A percentile compares a stretch with the other conserved stretches of the same genome.
These are phyloP conservation scores for Neurospora cerealis DNA, from an alignment of 495 filamentous ascomycete species.

Conservation along the genomic window DNA sequence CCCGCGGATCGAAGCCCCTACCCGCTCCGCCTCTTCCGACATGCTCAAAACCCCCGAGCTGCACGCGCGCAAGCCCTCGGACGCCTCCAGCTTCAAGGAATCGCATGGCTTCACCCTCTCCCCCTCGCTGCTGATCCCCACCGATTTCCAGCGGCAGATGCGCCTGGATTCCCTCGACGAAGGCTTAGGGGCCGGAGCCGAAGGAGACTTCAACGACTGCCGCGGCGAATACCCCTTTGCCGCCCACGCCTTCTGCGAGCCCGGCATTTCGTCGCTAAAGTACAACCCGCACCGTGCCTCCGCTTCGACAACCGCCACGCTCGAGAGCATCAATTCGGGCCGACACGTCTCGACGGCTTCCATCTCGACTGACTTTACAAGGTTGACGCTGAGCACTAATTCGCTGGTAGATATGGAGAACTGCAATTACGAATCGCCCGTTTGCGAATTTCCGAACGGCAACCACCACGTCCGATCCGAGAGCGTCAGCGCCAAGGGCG, in stretches of 20 bases:
- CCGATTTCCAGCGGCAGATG: constrained; percentile 39
- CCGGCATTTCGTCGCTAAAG: constrained; percentile 15
- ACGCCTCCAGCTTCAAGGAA: constrained; percentile 43
- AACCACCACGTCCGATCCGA: constrained; percentile 7
- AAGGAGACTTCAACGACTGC: constrained; percentile 15
- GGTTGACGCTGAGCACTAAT: constrained; percentile 32
- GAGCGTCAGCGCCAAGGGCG: constrained; percentile 8
- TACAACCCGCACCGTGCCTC: constrained; percentile 21
- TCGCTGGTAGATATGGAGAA: constrained; percentile 25
- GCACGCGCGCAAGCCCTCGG: constrained; percentile 28
- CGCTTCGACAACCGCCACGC: constrained; percentile 35
- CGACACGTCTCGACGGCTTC: constrained; percentile 36
- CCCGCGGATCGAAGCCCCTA: constrained; percentile 20
- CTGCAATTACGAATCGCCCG: background rate
- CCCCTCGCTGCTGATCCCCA: constrained; percentile 44
- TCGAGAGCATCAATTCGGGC: constrained; percentile 16
- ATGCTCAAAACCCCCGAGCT: constrained; percentile 17
- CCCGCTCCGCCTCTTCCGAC: constrained; percentile 16
- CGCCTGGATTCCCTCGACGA: background rate
- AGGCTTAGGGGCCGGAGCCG: constrained; percentile 20
- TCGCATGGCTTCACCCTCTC: constrained; percentile 45
- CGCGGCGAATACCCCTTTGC: constrained; percentile 18
- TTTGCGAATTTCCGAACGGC: background rate
- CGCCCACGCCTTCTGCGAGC: constrained; percentile 23
- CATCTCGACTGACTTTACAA: constrained; percentile 31